These are phyloP conservation scores for Kuraishia piskuri DNA, from an alignment of 805 yeast species.

Conservation along the genomic window DNA sequence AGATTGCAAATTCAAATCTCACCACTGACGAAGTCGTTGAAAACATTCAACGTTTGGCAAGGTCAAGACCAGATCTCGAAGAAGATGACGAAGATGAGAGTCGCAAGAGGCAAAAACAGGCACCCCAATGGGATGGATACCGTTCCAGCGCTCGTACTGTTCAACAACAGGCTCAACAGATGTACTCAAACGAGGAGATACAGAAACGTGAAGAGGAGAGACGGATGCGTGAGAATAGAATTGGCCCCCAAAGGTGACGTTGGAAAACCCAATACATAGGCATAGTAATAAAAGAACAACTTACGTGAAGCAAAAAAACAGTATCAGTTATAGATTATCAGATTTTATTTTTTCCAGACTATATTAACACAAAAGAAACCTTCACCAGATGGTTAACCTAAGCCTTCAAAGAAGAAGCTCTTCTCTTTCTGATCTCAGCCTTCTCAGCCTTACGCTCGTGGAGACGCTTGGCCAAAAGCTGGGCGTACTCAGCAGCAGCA, in stretches of 20 bases:
- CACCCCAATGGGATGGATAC: conserved; percentile 26
- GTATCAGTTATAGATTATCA: not conserved
- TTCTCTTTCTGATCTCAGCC: conserved; percentile 99
- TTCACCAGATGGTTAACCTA: conserved; percentile 23
- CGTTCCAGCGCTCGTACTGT: conserved; percentile 16
- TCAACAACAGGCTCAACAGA: conserved; percentile 10
- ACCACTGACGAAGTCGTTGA: conserved; percentile 52
- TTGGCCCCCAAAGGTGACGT: conserved; percentile 11
- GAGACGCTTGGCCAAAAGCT: conserved; percentile 95
- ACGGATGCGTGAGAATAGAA: conserved; percentile 7
- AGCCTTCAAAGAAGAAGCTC: conserved; percentile 98
- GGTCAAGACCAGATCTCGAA: conserved; percentile 7
- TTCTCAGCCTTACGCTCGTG: conserved; percentile 97
- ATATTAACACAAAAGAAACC: not conserved
- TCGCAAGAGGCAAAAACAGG: conserved; percentile 18
- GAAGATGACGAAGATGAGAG: conserved; percentile 4
- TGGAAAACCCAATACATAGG: not conserved
- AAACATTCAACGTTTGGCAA: conserved; percentile 40
- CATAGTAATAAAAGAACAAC: not conserved
- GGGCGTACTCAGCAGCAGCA: conserved; percentile 99
- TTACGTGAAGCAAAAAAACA: not conserved
- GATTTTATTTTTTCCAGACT: not conserved
- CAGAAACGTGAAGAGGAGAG: conserved; percentile 15
- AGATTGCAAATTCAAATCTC: conserved; percentile 33
- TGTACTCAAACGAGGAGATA: conserved; percentile 14